A percentile compares a stretch with the other conserved stretches of the same genome.
Conservation (phyloP, 2,329 filamentous ascomycete species). For the Colletotrichum karsti region DNA sequence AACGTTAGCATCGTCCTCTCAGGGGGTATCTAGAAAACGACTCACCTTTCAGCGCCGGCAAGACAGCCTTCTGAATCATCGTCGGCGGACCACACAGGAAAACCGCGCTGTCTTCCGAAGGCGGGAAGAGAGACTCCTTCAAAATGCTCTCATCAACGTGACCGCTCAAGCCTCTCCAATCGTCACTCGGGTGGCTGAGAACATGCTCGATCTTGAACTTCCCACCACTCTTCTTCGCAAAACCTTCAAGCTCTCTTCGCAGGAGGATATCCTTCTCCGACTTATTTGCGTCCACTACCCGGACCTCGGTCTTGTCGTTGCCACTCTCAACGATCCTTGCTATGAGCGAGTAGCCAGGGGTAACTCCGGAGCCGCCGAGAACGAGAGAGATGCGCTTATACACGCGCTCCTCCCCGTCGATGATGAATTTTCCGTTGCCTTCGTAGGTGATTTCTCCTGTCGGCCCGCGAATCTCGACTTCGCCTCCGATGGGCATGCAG, state of each 20-base stretch:
- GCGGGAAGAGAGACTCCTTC: constrained; percentile 48
- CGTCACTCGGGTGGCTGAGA: constrained; percentile 50
- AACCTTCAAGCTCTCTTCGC: constrained; percentile 48
- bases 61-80: constrained; percentile 60
- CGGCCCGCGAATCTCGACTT: constrained; percentile 60
- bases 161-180: constrained; percentile 55
- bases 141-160: constrained; percentile 51
- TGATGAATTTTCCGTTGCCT: constrained; percentile 53
- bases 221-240: constrained; percentile 44
- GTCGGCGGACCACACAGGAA: constrained; percentile 59
- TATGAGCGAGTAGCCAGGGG: constrained; percentile 59
- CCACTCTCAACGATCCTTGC: constrained; percentile 45
- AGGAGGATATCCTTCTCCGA: constrained; percentile 56
- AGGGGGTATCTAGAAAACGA: neutral
- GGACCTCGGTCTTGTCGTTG: constrained; percentile 46
- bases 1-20: neutral
- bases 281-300: constrained; percentile 58
- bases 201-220: constrained; percentile 56
- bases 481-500: constrained; percentile 54
- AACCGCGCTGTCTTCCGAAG: constrained; percentile 47
- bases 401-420: constrained; percentile 47
- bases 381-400: constrained; percentile 57
- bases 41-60: constrained; percentile 52
- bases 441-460: constrained; percentile 59
- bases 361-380: constrained; percentile 59